Evolutionary conservation across 108 stramenopile genomes (phyloP).

Genomic region (Heterococcus sp.): DNA sequence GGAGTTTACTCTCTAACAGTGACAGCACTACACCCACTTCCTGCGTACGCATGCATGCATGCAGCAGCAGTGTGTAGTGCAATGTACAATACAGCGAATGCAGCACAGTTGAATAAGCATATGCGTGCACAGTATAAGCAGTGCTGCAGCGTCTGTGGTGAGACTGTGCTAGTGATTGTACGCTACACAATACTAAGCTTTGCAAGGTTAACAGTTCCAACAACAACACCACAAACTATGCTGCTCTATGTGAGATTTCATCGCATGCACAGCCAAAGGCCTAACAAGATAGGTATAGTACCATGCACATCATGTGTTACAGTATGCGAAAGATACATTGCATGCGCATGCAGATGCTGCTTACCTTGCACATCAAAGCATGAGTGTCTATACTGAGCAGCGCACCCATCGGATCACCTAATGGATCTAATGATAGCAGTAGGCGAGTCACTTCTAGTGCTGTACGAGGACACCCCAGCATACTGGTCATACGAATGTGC

Average conservation of each 20-base stretch:
- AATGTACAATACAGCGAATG: background rate
- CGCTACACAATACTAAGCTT: too few species aligned
- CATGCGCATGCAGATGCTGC: background rate
- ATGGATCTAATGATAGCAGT: constrained; percentile 37
- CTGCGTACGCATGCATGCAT: background rate
- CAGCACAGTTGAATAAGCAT: background rate
- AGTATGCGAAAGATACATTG: background rate
- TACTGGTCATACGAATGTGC: constrained; percentile 23
- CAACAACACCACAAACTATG: too few species aligned
- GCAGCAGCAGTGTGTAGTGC: background rate
- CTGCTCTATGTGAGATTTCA: too few species aligned
- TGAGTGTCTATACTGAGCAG: constrained; percentile 30
- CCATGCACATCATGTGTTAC: background rate
- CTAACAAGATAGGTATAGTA: too few species aligned
- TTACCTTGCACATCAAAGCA: constrained; percentile 5
- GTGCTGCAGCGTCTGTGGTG: background rate
- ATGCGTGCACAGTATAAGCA: background rate
- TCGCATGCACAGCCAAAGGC: too few species aligned
- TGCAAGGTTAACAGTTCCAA: too few species aligned
- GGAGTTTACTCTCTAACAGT: background rate
- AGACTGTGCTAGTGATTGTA: background rate
- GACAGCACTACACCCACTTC: background rate
- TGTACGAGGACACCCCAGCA: constrained; percentile 34
- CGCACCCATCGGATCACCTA: constrained; percentile 43
- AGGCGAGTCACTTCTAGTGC: constrained; percentile 33